These are phyloP conservation scores for Geoglossum cookeanum DNA, from an alignment of 2,329 filamentous ascomycete species.

Conservation along the genomic window DNA sequence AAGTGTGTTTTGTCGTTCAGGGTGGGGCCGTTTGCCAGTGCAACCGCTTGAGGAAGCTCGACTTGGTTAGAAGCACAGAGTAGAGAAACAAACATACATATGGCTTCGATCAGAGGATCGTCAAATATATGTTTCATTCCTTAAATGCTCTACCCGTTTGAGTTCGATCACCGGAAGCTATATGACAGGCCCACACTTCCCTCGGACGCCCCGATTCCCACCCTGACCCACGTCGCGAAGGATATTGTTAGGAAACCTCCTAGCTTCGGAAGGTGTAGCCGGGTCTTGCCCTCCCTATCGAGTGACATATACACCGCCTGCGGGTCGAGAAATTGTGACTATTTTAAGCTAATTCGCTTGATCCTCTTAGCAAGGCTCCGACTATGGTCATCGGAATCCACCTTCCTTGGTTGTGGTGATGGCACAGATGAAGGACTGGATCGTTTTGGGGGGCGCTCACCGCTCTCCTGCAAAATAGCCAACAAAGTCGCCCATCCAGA, in stretches of 20 bases:
- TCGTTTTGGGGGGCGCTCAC: constrained; percentile 84
- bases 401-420: constrained; percentile 3
- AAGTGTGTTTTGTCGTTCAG: constrained; percentile 7
- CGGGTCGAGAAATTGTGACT: constrained; percentile 4
- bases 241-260: background rate
- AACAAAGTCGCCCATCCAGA: constrained; percentile 87
- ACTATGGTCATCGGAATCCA: constrained; percentile 23
- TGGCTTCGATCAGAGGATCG: background rate
- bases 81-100: background rate
- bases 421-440: constrained; percentile 5
- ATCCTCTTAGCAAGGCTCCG: constrained; percentile 46
- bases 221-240: background rate
- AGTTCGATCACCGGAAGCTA: background rate
- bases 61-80: background rate
- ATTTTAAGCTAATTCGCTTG: constrained; percentile 38
- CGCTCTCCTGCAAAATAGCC: constrained; percentile 85
- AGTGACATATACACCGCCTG: background rate
- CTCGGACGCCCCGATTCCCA: background rate
- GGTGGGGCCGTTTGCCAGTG: background rate
- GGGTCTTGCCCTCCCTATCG: background rate
- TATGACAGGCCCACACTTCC: background rate
- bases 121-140: background rate
- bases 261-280: background rate
- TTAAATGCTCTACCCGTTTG: background rate
- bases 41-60: background rate